Percentiles rank a stretch among this genome's conserved stretches.
Conservation (phyloP, 257 asterid species). For the Solanum piurae region DNA sequence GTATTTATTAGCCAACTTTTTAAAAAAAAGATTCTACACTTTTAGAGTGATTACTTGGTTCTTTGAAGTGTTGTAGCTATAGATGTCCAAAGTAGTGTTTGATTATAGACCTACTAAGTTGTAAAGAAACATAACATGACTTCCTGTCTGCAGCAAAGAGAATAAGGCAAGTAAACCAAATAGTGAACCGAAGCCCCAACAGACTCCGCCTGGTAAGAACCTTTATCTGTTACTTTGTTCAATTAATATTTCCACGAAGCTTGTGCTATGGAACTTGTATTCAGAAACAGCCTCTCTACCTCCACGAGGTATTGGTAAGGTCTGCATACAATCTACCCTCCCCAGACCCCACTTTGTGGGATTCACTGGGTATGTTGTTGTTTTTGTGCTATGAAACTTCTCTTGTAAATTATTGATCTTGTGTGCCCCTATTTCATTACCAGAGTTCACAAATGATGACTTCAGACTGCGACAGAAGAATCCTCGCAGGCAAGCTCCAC, state of each 20-base stretch:
- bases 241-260: not conserved
- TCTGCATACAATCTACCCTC: not conserved
- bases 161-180: slow-evolving; percentile 28
- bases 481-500: slow-evolving; percentile 60
- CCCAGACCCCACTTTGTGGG: not conserved
- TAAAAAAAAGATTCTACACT: not conserved
- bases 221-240: not conserved
- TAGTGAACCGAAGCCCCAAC: slow-evolving; percentile 52
- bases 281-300: not conserved
- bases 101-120: not conserved
- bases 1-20: not conserved
- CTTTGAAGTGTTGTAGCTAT: not conserved
- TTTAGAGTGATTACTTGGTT: not conserved
- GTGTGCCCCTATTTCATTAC: not conserved
- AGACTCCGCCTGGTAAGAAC: slow-evolving; percentile 51
- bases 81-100: not conserved
- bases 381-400: not conserved
- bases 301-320: not conserved
- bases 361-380: not conserved
- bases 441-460: slow-evolving; percentile 61
- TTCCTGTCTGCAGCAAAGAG: slow-evolving; percentile 59
- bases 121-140: not conserved
- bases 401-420: not conserved
- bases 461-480: slow-evolving; percentile 77
- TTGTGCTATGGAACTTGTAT: not conserved